Evolutionary conservation across 129 eudicot species (phyloP), one percentile per base, ranked within the genome.

Genomic region (Sambucus nigra): DNA sequence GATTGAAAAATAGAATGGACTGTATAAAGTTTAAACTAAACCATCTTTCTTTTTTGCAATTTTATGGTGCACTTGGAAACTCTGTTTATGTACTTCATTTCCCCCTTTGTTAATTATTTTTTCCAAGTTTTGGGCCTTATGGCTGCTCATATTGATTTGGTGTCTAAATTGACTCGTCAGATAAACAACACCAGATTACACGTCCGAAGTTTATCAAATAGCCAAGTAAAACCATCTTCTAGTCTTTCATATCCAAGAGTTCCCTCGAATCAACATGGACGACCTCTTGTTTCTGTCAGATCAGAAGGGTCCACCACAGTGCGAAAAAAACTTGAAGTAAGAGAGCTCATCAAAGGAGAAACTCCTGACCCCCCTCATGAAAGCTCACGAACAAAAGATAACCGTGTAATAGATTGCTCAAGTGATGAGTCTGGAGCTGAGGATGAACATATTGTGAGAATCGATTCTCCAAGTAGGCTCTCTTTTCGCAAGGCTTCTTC

Each of bases 401-500:
- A 47, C 18, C 64, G 25, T 18, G 63, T 40, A 31, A 47, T 54
- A 61, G 77, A 72, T 26, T 79, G 63, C 47, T 91, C 95, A 12
- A 91, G 95, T 48, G 95, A 85, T 31, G 98, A 85, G 51, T 84
- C 95, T 51, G 87, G 91, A 25, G 69, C 54, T 18, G 97, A 89
- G 70, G 95, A 89, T 51, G 95, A 85, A 53, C 86, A 81, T 55
- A 57, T 91, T 12, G 69, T 91, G 4, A 74, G 94, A 60, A 85
- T 91, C 38, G 95, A 91, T 66, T 85, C 98, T 0, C 95, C 93
- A 5, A 89, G 97, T 80, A 76, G 61, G 25, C 83, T 84, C n/a
- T 76, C 93, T 61, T 84, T 84, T 40, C 77, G 44, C 21, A 73
- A 64, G 9, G 68, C 64, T 9, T 56, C n/a, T n/a, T n/a, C n/a